Evolutionary conservation across 805 yeast species (phyloP), one percentile per base, ranked within the genome.

Genomic region (Yamadazyma nakazawae): DNA sequence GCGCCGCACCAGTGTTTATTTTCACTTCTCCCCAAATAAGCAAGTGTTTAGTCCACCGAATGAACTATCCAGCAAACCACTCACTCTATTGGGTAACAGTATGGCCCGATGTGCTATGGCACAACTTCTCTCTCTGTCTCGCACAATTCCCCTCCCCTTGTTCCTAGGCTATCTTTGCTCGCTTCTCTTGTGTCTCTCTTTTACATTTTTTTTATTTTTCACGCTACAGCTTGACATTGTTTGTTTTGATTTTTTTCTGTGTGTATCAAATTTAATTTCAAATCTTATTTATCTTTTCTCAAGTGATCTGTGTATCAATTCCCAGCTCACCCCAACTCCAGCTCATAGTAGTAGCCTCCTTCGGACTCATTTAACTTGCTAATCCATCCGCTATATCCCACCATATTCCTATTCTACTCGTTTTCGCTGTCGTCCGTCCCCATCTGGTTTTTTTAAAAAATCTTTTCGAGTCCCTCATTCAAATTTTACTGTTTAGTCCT

Each of bases 201-300:
- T 17, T 18, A 14, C 30, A 6, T 24, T 24, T 13, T 16, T 3
- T 11, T 21, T 12, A 18, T 21, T 37, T 37, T 37, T 37, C 39
- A 37, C 39, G 24, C 30, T 37, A 24, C 28, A 10, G 5, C 13
- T 37, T 19, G 30, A 19, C 39, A 19, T 37, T 24, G 39, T 19
- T 21, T 37, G 39, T 37, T 37, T 37, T 37, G 39, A 37, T 37
- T 37, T 37, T 17, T 34, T 34, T 17, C 13, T 34, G 37, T 18
- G 37, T 32, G 17, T 34, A 21, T 21, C 32, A 28, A 28, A 13
- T 28, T 28, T 28, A 28, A 28, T 13, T 28, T 13, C 12, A 28
- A 28, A 28, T 28, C 32, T 28, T 28, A 28, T 28, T 28, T 28
- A 28, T 28, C 32, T 9, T 28, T 13, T 28, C n/a, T 28, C 32